These are phyloP conservation scores for Microbotryum violaceum DNA, from an alignment of 1,284 basidiomycete species.

Conservation along the genomic window DNA sequence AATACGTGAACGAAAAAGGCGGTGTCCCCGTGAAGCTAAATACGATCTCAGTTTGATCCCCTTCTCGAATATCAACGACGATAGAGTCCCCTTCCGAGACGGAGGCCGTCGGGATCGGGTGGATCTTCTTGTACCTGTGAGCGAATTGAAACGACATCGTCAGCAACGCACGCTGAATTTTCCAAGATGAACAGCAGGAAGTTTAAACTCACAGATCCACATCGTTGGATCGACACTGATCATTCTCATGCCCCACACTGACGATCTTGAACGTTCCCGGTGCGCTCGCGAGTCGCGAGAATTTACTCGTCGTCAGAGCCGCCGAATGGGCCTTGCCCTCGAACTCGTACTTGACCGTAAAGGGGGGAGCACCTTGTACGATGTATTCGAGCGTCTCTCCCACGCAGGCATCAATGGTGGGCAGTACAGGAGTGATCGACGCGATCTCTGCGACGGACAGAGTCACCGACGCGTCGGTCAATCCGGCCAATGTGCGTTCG, in stretches of 20 bases:
- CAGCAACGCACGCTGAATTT: not conserved
- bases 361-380: conserved; percentile 89
- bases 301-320: conserved; percentile 64
- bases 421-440: conserved; percentile 74
- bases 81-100: conserved; percentile 75
- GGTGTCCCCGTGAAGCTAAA: conserved; percentile 83
- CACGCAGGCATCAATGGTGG: conserved; percentile 74
- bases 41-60: conserved; percentile 58
- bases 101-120: conserved; percentile 75
- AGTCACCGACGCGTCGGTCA: not conserved
- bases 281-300: conserved; percentile 71
- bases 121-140: conserved; percentile 63
- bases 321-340: conserved; percentile 67
- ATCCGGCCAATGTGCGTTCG: conserved; percentile 47
- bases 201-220: conserved; percentile 52
- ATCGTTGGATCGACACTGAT: conserved; percentile 40
- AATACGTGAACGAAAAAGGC: conserved; percentile 74
- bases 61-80: conserved; percentile 81
- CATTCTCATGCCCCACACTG: conserved; percentile 68
- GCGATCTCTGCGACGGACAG: conserved; percentile 76
- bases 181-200: not conserved
- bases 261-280: conserved; percentile 73
- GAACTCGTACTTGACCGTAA: conserved; percentile 84
- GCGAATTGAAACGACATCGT: not conserved
- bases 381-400: conserved; percentile 87